Evolutionary conservation across 2,329 filamentous ascomycete species (phyloP).

Genomic region (Intubia oerlemansii): DNA sequence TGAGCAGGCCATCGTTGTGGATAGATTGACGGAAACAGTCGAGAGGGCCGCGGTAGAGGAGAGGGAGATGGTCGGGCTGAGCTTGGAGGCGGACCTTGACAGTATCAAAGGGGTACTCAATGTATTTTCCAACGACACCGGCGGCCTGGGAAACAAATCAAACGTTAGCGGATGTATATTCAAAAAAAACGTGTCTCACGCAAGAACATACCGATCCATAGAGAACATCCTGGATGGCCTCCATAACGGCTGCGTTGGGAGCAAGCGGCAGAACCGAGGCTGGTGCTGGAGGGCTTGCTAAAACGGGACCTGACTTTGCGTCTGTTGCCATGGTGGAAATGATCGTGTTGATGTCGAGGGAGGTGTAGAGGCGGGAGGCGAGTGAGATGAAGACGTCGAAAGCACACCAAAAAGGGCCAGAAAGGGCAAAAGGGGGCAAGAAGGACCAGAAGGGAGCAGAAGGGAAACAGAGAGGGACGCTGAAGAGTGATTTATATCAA

Average conservation of each 20-base stretch:
- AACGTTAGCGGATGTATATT: too few relatives aligned
- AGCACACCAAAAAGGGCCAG: too few relatives aligned
- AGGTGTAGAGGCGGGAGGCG: too few relatives aligned
- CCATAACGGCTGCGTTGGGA: slow-evolving; percentile 24
- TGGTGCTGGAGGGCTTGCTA: too few relatives aligned
- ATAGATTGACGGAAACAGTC: slow-evolving; percentile 88
- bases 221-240: slow-evolving; percentile 66
- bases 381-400: too few relatives aligned
- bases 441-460: neutral
- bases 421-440: neutral
- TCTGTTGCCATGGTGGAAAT: too few relatives aligned
- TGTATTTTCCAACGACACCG: slow-evolving; percentile 80
- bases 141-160: slow-evolving; percentile 32
- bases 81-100: slow-evolving; percentile 94
- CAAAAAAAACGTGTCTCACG: too few relatives aligned
- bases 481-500: neutral
- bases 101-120: slow-evolving; percentile 97
- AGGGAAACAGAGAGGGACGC: neutral
- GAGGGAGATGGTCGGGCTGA: slow-evolving; percentile 67
- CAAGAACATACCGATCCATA: slow-evolving; percentile 64
- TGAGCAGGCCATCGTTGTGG: slow-evolving; percentile 52
- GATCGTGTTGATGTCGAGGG: too few relatives aligned
- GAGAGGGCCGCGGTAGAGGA: slow-evolving; percentile 65
- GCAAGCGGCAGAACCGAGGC: slow-evolving; percentile 9
- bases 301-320: too few relatives aligned